Conservation (phyloP, 2,329 filamentous ascomycete species). For the Celoporthe dispersa region DNA sequence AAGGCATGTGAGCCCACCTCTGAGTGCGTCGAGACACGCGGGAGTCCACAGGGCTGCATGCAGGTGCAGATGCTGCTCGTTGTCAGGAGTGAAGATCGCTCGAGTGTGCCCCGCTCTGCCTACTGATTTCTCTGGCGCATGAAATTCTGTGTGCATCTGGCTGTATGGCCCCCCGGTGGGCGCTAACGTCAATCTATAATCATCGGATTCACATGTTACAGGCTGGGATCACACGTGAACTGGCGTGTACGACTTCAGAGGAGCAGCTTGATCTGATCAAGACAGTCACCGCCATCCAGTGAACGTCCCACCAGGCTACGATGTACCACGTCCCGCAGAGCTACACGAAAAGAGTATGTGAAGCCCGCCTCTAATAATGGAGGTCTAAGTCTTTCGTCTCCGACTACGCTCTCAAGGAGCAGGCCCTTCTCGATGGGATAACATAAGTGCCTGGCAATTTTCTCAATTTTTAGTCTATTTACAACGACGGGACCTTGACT, state of each 20-base stretch:
- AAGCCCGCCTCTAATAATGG: background rate
- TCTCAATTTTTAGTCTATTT: no score
- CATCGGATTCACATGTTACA: background rate
- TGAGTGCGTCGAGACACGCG: constrained; percentile 2
- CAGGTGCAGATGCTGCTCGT: background rate
- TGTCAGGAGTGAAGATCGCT: constrained; percentile 3
- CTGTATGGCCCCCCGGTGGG: background rate
- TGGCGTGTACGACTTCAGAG: background rate
- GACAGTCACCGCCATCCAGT: background rate
- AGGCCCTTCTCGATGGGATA: background rate
- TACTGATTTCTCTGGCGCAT: background rate
- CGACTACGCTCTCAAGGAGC: background rate
- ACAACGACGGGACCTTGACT: background rate
- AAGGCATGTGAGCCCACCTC: background rate
- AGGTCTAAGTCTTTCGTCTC: background rate
- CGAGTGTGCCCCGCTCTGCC: background rate
- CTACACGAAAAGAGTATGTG: background rate
- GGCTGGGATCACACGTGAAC: background rate
- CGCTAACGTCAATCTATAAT: background rate
- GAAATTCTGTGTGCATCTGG: background rate
- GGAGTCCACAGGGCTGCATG: constrained; percentile 17
- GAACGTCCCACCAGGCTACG: background rate
- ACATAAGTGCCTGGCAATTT: background rate
- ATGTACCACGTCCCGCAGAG: background rate
- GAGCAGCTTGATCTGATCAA: background rate